Percentiles rank a stretch among this genome's conserved stretches.
Evolutionary conservation across 495 filamentous ascomycete genomes (phyloP).

Genomic region (Hyphodiscus hymeniophilus): DNA sequence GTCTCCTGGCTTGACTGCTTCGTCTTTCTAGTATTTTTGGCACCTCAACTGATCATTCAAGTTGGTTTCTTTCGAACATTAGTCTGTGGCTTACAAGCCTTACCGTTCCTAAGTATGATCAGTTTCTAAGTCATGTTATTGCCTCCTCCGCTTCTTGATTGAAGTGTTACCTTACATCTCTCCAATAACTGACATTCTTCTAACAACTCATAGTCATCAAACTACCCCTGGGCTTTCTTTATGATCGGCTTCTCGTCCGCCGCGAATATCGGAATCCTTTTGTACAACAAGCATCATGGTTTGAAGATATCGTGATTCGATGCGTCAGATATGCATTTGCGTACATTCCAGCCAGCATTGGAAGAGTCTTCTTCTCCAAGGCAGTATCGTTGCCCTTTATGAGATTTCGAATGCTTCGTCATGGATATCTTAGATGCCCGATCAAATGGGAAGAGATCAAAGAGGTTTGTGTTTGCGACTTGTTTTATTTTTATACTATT

Average conservation of each 20-base stretch:
- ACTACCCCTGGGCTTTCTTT: slow-evolving; percentile 48
- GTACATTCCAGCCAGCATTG: slow-evolving; percentile 54
- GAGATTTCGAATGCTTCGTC: slow-evolving; percentile 61
- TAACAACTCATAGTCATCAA: slow-evolving; percentile 35
- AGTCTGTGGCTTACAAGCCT: slow-evolving; percentile 46
- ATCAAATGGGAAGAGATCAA: slow-evolving; percentile 53
- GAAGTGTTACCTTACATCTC: too few relatives aligned
- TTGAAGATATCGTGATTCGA: slow-evolving; percentile 65
- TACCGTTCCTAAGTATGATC: slow-evolving; percentile 60
- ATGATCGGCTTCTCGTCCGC: slow-evolving; percentile 45
- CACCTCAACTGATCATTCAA: slow-evolving; percentile 55
- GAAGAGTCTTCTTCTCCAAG: slow-evolving; percentile 69
- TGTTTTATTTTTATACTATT: too few relatives aligned
- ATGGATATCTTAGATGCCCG: slow-evolving; percentile 54
- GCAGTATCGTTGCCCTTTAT: slow-evolving; percentile 62
- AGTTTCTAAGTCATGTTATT: too few relatives aligned
- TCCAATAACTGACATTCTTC: background rate
- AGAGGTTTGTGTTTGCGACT: slow-evolving; percentile 29
- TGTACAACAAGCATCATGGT: slow-evolving; percentile 53
- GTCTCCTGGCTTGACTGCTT: slow-evolving; percentile 67
- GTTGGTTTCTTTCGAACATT: slow-evolving; percentile 47
- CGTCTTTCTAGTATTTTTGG: slow-evolving; percentile 55
- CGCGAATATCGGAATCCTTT: slow-evolving; percentile 44
- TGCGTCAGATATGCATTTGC: slow-evolving; percentile 72
- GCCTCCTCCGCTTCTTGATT: too few relatives aligned